These are phyloP conservation scores for Acidiella bohemica DNA, from an alignment of 495 filamentous ascomycete genomes.

Conservation along the genomic window DNA sequence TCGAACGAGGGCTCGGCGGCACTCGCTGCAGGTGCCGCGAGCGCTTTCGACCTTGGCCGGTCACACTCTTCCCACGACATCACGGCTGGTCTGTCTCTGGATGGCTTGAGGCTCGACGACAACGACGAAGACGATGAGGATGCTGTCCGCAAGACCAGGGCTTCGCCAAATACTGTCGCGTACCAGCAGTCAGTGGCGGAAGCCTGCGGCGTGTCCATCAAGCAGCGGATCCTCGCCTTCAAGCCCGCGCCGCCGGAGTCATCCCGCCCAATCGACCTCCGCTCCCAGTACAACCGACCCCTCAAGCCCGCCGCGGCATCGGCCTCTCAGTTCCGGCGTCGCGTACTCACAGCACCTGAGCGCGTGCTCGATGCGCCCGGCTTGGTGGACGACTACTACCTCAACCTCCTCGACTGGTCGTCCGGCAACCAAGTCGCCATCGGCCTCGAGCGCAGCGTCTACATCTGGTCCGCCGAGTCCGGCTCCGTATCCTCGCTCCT, in stretches of 20 bases:
- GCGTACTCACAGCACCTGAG: conserved; percentile 87
- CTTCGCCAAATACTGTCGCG: conserved; percentile 72
- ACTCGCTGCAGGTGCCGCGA: conserved; percentile 48
- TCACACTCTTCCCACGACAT: conserved; percentile 42
- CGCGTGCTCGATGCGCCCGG: conserved; percentile 95
- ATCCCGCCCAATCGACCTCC: conserved; percentile 92
- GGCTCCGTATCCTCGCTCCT: conserved; percentile 76
- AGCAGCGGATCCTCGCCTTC: conserved; percentile 94
- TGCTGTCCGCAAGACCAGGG: conserved; percentile 39
- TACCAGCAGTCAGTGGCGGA: conserved; percentile 86
- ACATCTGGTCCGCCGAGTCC: conserved; percentile 97
- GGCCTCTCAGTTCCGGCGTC: conserved; percentile 72
- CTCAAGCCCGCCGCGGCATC: conserved; percentile 60
- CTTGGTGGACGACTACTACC: conserved; percentile 95
- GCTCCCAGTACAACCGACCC: conserved; percentile 94
- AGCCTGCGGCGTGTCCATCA: conserved; percentile 84
- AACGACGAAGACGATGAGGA: conserved; percentile 41
- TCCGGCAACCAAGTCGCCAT: conserved; percentile 96
- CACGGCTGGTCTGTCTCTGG: conserved; percentile 64
- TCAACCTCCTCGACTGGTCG: conserved; percentile 97
- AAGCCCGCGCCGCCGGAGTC: conserved; percentile 95
- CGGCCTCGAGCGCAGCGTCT: conserved; percentile 89
- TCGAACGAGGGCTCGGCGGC: conserved; percentile 52
- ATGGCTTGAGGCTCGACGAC: conserved; percentile 55
- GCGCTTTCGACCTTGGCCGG: conserved; percentile 51